These are phyloP conservation scores for Fomitiporia mediterranea DNA, from an alignment of 1,284 basidiomycete species.

Conservation along the genomic window DNA sequence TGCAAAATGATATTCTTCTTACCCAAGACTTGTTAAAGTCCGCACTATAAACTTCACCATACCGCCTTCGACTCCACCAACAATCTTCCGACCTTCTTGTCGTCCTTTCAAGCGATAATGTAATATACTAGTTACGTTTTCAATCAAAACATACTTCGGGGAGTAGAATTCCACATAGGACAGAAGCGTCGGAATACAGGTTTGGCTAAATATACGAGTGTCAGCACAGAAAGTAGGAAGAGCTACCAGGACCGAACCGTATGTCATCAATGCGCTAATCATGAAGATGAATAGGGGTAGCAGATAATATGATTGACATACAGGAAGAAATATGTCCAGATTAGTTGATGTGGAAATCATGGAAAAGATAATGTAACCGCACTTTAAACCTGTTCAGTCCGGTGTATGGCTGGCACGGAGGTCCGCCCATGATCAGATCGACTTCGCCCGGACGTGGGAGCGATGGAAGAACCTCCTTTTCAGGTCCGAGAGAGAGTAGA, in stretches of 20 bases:
- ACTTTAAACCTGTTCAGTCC: conserved; percentile 55
- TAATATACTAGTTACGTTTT: conserved; percentile 63
- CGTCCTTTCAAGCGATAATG: conserved; percentile 36
- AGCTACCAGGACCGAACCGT: no score
- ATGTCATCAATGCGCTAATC: conserved; percentile 52
- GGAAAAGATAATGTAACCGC: conserved; percentile 19
- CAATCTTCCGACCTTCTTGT: conserved; percentile 23
- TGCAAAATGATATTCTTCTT: conserved; percentile 24
- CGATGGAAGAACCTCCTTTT: conserved; percentile 33
- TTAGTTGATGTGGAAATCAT: no score
- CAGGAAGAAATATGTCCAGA: no score
- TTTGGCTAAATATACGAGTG: conserved; percentile 39
- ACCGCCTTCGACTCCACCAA: conserved; percentile 45
- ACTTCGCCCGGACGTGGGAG: conserved; percentile 57
- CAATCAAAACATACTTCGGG: conserved; percentile 60
- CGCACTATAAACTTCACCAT: conserved; percentile 62
- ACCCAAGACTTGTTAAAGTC: conserved; percentile 58
- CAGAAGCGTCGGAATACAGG: conserved; percentile 62
- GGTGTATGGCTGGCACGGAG: conserved; percentile 69
- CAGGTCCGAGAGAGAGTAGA: conserved; percentile 30
- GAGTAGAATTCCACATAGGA: conserved; percentile 66
- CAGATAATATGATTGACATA: conserved; percentile 1
- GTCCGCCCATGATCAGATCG: conserved; percentile 68
- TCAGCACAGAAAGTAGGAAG: background rate
- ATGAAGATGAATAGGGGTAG: conserved; percentile 3